Evolutionary conservation across 805 yeast genomes (phyloP).

Genomic region (Candida palmyrensis): DNA sequence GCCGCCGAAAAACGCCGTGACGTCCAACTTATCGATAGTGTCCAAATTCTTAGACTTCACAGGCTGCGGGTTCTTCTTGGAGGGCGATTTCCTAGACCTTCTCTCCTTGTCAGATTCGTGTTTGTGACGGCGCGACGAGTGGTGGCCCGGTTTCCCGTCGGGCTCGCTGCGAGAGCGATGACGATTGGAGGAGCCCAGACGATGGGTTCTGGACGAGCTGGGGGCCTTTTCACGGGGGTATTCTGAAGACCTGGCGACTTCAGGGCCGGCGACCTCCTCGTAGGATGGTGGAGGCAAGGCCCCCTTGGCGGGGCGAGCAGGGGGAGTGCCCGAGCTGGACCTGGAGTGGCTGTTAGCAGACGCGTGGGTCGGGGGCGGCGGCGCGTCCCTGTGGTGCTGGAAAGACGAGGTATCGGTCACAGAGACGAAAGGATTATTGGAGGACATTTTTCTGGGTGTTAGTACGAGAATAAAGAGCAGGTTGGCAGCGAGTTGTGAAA

Average conservation of each 20-base stretch:
- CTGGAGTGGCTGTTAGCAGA: constrained; percentile 5
- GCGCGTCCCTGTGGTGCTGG: constrained; percentile 33
- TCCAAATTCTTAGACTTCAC: constrained; percentile 73
- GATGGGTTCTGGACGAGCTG: too few species aligned
- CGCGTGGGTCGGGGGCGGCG: constrained; percentile 23
- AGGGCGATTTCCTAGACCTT: constrained; percentile 27
- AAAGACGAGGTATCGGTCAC: constrained; percentile 36
- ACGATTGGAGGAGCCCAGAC: constrained; percentile 13
- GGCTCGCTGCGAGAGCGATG: constrained; percentile 5
- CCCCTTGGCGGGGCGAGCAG: constrained; percentile 30
- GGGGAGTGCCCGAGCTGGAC: constrained; percentile 12
- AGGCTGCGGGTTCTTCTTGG: constrained; percentile 36
- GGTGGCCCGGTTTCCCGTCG: constrained; percentile 9
- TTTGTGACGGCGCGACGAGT: constrained; percentile 1
- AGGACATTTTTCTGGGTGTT: constrained; percentile 26
- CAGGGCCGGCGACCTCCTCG: constrained; percentile 61
- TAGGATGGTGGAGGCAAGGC: constrained; percentile 56
- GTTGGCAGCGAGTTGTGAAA: constrained; percentile 12
- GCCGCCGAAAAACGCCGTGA: constrained; percentile 88
- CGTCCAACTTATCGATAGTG: constrained; percentile 92
- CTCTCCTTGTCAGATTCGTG: constrained; percentile 5
- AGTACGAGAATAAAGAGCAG: too few species aligned
- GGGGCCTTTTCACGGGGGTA: constrained; percentile 51
- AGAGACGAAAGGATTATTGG: constrained; percentile 53
- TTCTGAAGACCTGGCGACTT: constrained; percentile 29